Evolutionary conservation across 2,329 filamentous ascomycete genomes (phyloP).

Genomic region (Parastagonospora avenae): DNA sequence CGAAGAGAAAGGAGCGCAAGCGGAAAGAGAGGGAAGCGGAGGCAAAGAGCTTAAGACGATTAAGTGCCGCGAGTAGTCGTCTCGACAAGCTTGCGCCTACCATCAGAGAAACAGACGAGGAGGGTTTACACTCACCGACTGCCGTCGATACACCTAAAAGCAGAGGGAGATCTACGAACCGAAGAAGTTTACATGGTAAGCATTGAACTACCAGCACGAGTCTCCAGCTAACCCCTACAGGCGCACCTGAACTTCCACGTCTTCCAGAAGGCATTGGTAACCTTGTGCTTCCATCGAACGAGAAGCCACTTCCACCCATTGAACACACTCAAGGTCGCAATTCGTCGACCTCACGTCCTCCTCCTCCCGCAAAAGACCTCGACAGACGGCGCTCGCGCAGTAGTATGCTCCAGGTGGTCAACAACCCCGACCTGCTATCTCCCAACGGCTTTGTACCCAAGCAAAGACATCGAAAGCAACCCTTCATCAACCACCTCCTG

Average conservation of each 20-base stretch:
- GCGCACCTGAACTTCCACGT: slow-evolving; percentile 72
- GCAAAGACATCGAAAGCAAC: slow-evolving; percentile 62
- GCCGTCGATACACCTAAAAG: slow-evolving; percentile 66
- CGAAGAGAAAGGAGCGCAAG: slow-evolving; percentile 77
- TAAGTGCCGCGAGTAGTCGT: slow-evolving; percentile 89
- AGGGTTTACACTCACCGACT: slow-evolving; percentile 59
- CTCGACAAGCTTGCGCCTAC: slow-evolving; percentile 80
- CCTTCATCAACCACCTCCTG: slow-evolving; percentile 69
- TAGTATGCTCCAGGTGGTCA: slow-evolving; percentile 85
- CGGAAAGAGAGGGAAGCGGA: slow-evolving; percentile 84
- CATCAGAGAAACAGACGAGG: slow-evolving; percentile 79
- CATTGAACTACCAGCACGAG: slow-evolving; percentile 3
- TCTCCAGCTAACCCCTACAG: slow-evolving; percentile 49
- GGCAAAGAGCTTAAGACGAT: slow-evolving; percentile 74
- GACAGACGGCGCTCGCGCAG: slow-evolving; percentile 72
- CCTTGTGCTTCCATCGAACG: slow-evolving; percentile 47
- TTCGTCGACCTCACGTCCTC: slow-evolving; percentile 75
- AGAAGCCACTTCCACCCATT: slow-evolving; percentile 68
- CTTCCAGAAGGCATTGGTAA: slow-evolving; percentile 66
- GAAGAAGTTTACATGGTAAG: slow-evolving; percentile 59
- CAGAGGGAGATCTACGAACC: slow-evolving; percentile 77
- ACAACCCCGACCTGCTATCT: slow-evolving; percentile 67
- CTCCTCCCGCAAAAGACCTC: slow-evolving; percentile 83
- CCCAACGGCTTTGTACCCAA: slow-evolving; percentile 63
- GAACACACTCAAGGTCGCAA: slow-evolving; percentile 81